Evolutionary conservation across 768 basidiomycete genomes (phyloP).

Genomic region (Rhodotorula kratochvilovae): DNA sequence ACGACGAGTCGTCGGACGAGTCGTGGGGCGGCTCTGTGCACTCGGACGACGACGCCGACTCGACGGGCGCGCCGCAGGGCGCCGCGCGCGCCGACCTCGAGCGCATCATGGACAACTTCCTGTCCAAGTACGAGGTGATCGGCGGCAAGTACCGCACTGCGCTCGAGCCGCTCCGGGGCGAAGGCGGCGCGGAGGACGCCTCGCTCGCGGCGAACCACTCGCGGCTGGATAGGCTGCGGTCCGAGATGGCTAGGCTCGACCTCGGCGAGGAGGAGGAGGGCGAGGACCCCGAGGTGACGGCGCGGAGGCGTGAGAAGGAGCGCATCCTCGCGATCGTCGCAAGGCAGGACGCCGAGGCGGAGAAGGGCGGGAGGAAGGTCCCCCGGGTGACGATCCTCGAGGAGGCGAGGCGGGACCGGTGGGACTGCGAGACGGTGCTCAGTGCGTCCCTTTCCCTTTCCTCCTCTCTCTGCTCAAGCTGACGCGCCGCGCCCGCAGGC

Average conservation of each 20-base stretch:
- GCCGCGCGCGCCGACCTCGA: conserved; percentile 61
- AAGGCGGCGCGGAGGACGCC: conserved; percentile 47
- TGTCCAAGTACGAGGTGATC: conserved; percentile 82
- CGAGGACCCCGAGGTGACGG: conserved; percentile 51
- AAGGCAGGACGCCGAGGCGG: conserved; percentile 48
- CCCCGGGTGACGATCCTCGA: conserved; percentile 40
- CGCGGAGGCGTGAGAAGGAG: conserved; percentile 36
- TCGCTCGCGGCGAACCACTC: conserved; percentile 60
- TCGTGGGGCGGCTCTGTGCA: conserved; percentile 50
- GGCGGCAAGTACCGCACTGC: conserved; percentile 80
- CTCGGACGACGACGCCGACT: conserved; percentile 57
- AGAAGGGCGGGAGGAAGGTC: conserved; percentile 42
- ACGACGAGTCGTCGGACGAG: conserved; percentile 60
- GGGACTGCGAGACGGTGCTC: conserved; percentile 96
- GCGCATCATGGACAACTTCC: conserved; percentile 85
- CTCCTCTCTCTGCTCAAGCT: not conserved
- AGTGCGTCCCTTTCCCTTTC: conserved; percentile 55
- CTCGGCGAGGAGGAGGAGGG: conserved; percentile 47
- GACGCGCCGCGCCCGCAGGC: conserved; percentile 52
- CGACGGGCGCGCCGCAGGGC: conserved; percentile 54
- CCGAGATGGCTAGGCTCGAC: conserved; percentile 50
- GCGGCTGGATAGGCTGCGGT: conserved; percentile 74
- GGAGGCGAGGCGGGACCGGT: conserved; percentile 59
- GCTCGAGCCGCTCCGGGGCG: conserved; percentile 16
- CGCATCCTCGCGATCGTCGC: conserved; percentile 36